Evolutionary conservation across 805 yeast species (phyloP).

Genomic region (Debaryomyces hansenii): DNA sequence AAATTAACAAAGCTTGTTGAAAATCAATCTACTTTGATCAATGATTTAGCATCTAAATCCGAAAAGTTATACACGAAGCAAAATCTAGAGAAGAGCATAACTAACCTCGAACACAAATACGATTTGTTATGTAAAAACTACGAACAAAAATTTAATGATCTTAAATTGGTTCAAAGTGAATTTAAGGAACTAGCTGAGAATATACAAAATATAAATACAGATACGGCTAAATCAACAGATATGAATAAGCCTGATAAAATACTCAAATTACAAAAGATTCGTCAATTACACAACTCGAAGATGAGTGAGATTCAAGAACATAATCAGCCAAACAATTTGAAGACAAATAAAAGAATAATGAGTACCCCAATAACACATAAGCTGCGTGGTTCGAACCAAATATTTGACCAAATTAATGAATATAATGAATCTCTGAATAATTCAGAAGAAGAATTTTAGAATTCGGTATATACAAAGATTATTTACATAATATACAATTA

Average conservation of each 20-base stretch:
- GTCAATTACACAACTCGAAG: conserved; percentile 20
- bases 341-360: conserved; percentile 21
- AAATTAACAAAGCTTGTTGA: neutral
- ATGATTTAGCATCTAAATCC: neutral
- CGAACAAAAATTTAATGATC: conserved; percentile 22
- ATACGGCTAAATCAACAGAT: neutral
- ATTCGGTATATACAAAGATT: conserved; percentile 1
- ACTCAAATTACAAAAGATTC: conserved; percentile 15
- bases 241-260: neutral
- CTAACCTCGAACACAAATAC: conserved; percentile 18
- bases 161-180: conserved; percentile 18
- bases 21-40: neutral
- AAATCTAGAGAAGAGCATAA: conserved; percentile 3
- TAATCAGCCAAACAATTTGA: conserved; percentile 1
- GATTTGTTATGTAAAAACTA: conserved; percentile 18
- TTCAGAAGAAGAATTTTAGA: conserved; percentile 7
- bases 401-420: conserved; percentile 5
- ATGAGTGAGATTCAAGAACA: conserved; percentile 14
- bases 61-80: neutral
- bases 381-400: conserved; percentile 1
- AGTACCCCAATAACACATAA: conserved; percentile 22
- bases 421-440: conserved; percentile 10
- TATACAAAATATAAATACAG: conserved; percentile 1
- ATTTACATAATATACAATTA: conserved; percentile 9
- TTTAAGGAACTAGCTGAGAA: conserved; percentile 19